Base-by-base conservation (phyloP, 202 grass and related monocot species). In the Hordeum pubiflorum region DNA sequence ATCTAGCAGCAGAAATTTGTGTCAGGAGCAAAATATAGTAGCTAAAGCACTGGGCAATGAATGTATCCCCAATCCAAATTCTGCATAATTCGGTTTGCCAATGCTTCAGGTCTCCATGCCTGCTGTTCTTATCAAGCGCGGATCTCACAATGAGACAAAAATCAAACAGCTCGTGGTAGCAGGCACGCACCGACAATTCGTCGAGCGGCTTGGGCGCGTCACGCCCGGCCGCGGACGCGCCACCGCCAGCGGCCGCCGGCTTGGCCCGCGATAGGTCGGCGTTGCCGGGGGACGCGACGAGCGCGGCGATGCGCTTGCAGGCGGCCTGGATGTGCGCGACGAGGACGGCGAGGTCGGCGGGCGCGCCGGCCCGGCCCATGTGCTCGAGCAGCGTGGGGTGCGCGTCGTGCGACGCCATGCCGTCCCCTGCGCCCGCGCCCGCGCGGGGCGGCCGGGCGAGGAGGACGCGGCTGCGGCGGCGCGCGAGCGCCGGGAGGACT, bases 121-220 rank as follows among this genome's bases (percentile, higher is more conserved):
- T 23, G 17, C 11, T 21, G 3, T 18, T 48, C 17, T 70, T 8
- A 50, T 50, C 13, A 17, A 6, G 2, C 15, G 3, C 18, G 18
- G n/a, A 9, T 57, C 54, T 21, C n/a, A 7, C 50, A 54, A n/a
- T 24, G 60, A 20, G 29, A n/a, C 63, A 3, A 66, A 83, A 5
- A 48, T 40, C 21, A 75, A 69, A 9, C 14, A 55, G 39, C 58
- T 4, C 0, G 60, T 11, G 7, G 23, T 29, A 7, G 13, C 12
- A 6, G 48, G 48, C 29, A 76, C 69, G 12, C 75, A 95, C 95
- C 80, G 90, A 89, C 82, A 95, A 78, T 85, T 93, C 86, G 56
- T 98, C 92, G 63, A 98, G 92, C 27, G 92, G 95, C 84, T 98
- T 98, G 11, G 87, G 90, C 60, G 72, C 82, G 70, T 98, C 92